Percentiles rank a stretch among this genome's conserved stretches.
Conservation (phyloP, 1,284 basidiomycete species). For the Cutaneotrichosporon dermatis region DNA sequence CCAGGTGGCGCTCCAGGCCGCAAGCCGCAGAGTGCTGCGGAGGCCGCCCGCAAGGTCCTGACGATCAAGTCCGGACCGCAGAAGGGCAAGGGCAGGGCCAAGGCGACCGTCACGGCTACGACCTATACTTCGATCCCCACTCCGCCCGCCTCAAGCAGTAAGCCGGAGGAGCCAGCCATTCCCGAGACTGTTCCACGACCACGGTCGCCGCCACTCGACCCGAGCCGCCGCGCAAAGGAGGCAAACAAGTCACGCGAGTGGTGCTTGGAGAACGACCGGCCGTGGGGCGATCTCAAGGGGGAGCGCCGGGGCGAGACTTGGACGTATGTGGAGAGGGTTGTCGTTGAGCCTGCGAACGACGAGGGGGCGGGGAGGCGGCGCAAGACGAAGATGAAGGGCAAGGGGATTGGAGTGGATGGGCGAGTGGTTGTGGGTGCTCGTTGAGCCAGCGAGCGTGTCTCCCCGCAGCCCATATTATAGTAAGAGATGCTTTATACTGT, state of each 20-base stretch:
- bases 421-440: constrained; percentile 36
- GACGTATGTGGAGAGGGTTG: constrained; percentile 9
- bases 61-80: constrained; percentile 15
- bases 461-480: too few species aligned
- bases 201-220: constrained; percentile 31
- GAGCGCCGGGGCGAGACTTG: constrained; percentile 18
- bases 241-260: constrained; percentile 26
- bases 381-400: constrained; percentile 22
- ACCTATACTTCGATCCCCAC: constrained; percentile 19
- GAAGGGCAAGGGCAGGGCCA: constrained; percentile 31
- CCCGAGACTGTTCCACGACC: constrained; percentile 29
- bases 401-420: constrained; percentile 31
- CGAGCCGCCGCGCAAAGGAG: constrained; percentile 28
- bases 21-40: constrained; percentile 4
- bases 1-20: constrained; percentile 3
- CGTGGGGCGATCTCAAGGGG: constrained; percentile 39
- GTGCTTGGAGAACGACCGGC: constrained; percentile 34
- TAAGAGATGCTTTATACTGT: too few species aligned
- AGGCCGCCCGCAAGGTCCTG: constrained; percentile 17
- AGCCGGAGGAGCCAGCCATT: background rate
- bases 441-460: too few species aligned
- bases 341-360: constrained; percentile 14
- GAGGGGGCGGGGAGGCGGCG: constrained; percentile 26
- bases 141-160: constrained; percentile 3
- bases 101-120: constrained; percentile 25